Base-by-base conservation (phyloP, 1,139 yeast genomes). In the Kluyveromyces marxianus region DNA sequence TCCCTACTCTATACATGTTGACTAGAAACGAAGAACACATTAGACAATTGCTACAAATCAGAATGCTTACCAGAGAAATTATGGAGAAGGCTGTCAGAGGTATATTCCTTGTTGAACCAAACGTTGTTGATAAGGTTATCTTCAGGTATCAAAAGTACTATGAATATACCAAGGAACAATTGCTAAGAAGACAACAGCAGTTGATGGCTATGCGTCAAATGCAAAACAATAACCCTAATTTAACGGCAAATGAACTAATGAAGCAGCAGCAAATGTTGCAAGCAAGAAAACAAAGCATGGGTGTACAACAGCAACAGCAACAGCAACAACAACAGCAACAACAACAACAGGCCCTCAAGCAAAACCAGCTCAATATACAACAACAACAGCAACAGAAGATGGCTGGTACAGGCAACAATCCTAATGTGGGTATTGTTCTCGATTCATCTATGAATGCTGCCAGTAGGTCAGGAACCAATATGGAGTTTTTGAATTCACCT, bases 1-100 rank as follows among this genome's bases (percentile, higher is more conserved):
- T 86, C 42, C 88, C 94, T 39, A 81, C 85, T 59, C 86, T 85
- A 56, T 87, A 76, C 59, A 76, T 83, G 49, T 71, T 87, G 47
- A 83, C 94, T 1, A 77, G 82, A 55, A 85, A 83, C 60, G 75
- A 74, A 40, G 87, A 80, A 47, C 90, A 87, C 4, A 83, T 95
- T 1, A 79, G 79, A 57, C 76, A 86, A 52, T 74, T 88, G 51
- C 72, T 88, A 50, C 92, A 85, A 61, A 79, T 86, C 74, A 82
- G 87, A 63, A 74, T 79, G 51, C 83, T 87, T 83, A 79, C 87
- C 39, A 82, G 80, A 57, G 83, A 82, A 60, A 84, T 87, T 50
- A 69, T 82, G 59, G 94, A 86, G 45, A 59, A 62, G 79, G 77
- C 53, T 66, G 83, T 62, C 74, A 78, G 57, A 70, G 79, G 63